Evolutionary conservation across 2,329 filamentous ascomycete species (phyloP), one percentile per base, ranked within the genome.

Genomic region (Didymella segeticola): DNA sequence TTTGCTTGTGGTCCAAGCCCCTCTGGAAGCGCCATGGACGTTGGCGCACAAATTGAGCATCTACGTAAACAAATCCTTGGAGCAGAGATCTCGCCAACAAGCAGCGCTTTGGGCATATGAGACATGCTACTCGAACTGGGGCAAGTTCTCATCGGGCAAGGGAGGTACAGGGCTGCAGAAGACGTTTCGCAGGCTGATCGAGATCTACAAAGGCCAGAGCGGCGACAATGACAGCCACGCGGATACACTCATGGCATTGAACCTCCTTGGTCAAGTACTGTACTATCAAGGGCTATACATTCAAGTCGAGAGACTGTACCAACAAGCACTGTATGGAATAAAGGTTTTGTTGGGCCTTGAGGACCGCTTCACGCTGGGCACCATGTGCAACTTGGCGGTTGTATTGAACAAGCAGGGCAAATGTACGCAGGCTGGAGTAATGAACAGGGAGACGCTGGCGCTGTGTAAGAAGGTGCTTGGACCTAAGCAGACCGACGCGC

Each of bases 401-500:
- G 45, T 30, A 15, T n/a, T 48, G 34, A 5, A 7, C 23, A 48
- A 17, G 5, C 45, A 48, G 23, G 45, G 45, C 33, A 48, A 38
- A 27, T 39, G 29, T 19, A 25, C 11, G 25, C 38, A 57, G 30
- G 54, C 45, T 14, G 50, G 54, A 30, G 26, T n/a, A 11, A 49
- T 53, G 20, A 31, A 54, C 43, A 33, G 43, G 23, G 9, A 47
- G 29, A 47, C n/a, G n/a, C 43, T 52, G 26, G 42, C 42, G 34
- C 19, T 22, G 20, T 12, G 30, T n/a, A 42, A 55, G 56, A 56
- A 49, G 23, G 52, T 48, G 31, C 39, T 55, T 6, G 49, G 39
- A 10, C 17, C 19, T 33, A 37, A 61, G 23, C 57, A 62, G 49
- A 47, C 45, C 8, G 12, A 27, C 33, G 60, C 57, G 36, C 53